A percentile compares a stretch with the other conserved stretches of the same genome.
phyloP scores from a whole-genome alignment of 192 early-diverging fungal species.

The Backusella luteola region DNA sequence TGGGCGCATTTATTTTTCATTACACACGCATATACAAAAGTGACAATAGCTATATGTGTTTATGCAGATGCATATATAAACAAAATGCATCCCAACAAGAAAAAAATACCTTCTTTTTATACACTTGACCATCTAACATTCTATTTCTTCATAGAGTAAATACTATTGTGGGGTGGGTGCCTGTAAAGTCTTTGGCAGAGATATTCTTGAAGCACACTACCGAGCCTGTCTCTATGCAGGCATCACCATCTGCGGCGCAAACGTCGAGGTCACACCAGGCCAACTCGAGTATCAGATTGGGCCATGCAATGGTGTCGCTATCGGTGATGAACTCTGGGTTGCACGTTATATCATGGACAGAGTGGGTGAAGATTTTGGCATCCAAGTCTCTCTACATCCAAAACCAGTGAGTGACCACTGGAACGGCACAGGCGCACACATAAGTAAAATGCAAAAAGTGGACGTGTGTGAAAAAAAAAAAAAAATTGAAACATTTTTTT shows the following conservation, averaged over 20 bases:
- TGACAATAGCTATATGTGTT: too few species aligned
- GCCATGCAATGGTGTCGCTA: slow-evolving; percentile 44
- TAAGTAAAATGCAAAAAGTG: slow-evolving; percentile 21
- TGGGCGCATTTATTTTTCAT: background rate
- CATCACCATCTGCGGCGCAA: slow-evolving; percentile 48
- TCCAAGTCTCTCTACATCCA: slow-evolving; percentile 49
- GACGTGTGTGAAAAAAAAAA: background rate
- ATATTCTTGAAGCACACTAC: slow-evolving; percentile 53
- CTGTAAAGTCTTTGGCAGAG: slow-evolving; percentile 43
- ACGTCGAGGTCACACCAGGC: slow-evolving; percentile 52
- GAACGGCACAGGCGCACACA: slow-evolving; percentile 55
- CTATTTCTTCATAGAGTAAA: slow-evolving; percentile 27
- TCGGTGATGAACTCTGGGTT: slow-evolving; percentile 53
- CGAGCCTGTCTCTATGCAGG: slow-evolving; percentile 52
- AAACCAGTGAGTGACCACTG: slow-evolving; percentile 55
- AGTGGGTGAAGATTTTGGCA: slow-evolving; percentile 52
- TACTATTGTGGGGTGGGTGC: slow-evolving; percentile 57
- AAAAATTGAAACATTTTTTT: background rate
- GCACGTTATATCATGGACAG: slow-evolving; percentile 45
- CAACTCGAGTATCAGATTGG: slow-evolving; percentile 56
- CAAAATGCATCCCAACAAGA: background rate
- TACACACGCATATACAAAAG: background rate
- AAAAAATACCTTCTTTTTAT: background rate
- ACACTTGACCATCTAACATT: background rate
- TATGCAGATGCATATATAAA: background rate